Base-by-base conservation (phyloP, 805 yeast species). In the Tetrapisispora namnaoensis region DNA sequence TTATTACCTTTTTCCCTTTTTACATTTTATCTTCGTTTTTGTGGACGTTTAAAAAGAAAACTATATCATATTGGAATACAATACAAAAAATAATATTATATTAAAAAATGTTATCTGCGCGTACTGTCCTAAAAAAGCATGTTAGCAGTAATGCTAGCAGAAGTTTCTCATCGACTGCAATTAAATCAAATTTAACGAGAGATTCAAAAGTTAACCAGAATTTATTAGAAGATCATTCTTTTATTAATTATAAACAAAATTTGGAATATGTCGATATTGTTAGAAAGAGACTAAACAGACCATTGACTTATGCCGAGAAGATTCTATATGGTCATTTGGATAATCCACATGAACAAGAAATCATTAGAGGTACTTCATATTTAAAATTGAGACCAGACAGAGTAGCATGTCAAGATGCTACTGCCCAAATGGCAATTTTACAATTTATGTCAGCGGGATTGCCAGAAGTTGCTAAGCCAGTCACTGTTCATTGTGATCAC, bases 321-420 rank as follows among this genome's bases (percentile, higher is more conserved):
- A 80, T 91, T 58, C 76, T 91, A 57, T 93, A 91, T 73, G 91
- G 96, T 56, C 98, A 91, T 74, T 78, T 91, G 69, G 96, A 86
- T 65, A 80, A 91, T 64, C 97, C 97, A 54, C 90, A 85, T 60
- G 89, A 79, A 58, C 88, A 88, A 71, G 82, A 84, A 55, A 80
- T 85, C 59, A 78, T 72, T 70, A 83, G 98, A 69, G 97, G 98
- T 66, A 78, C 80, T 50, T 83, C 93, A 45, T 91, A 91, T 74
- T 78, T 90, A 70, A 91, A 91, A 73, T 78, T 91, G 67, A 83
- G 95, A 73, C 98, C 98, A 49, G 98, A 90, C 70, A 82, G 98
- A 70, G 97, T 91, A 53, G 97, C 97, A 45, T 89, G 95, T 85
- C 98, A 90, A 76, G 98, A 90, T 76, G 98, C 98, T 50, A 88